Evolutionary conservation across 805 yeast genomes (phyloP), one percentile per base, ranked within the genome.

Genomic region (Candida sonorensis): DNA sequence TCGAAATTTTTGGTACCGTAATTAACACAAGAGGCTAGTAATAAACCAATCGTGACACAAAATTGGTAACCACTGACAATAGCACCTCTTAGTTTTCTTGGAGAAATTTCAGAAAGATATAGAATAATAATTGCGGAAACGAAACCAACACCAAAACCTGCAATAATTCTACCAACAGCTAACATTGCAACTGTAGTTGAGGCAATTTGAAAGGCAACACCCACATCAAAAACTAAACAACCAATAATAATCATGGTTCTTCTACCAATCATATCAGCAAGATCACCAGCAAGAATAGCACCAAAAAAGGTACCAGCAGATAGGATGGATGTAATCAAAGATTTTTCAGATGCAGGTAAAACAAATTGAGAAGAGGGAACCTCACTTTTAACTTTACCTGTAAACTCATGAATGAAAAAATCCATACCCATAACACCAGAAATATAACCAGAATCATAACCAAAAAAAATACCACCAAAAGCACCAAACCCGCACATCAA

Each of bases 71-170:
- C 69, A 34, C 82, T 74, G 29, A 82, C 86, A 40, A 81, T 66
- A 13, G 86, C 74, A 45, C 94, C 94, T 61, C 94, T 68, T 30
- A 82, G 72, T 68, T 81, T 77, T 46, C 71, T 76, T 17, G 92
- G 92, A 12, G 86, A 72, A 24, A 83, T 77, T 55, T 82, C 85
- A 20, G 88, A 81, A 64, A 80, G 79, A 53, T 81, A 82, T 53
- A 84, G 60, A 31, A 94, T 88, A 21, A 81, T 82, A 37, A 80
- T 66, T 26, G 87, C 85, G 23, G 88, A 75, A 24, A 82, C 67
- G 39, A 76, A 74, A 45, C 95, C 95, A 38, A 84, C 85, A 37
- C 84, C 83, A 9, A 81, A 45, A 37, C 95, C 94, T 18, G 84
- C 77, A 41, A 83, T 61, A 19, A 72, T 70, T 50, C 92, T 66